Base-by-base conservation (phyloP, 1,139 yeast genomes). In the Magnusiomyces clavatus region DNA sequence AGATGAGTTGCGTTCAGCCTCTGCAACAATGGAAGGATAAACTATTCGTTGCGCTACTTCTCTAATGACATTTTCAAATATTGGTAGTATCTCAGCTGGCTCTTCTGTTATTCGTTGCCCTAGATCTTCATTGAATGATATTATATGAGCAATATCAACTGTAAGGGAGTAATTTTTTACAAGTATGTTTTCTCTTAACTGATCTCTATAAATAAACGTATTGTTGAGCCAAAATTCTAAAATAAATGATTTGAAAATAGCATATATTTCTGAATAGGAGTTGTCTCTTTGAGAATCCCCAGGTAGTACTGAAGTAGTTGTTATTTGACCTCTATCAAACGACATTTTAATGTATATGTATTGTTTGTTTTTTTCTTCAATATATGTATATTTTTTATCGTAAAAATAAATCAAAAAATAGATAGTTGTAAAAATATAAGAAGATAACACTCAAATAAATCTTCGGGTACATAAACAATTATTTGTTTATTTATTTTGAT, bases 201-300 rank as follows among this genome's bases (percentile, higher is more conserved):
- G 97, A 61, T 89, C 96, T 74, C 98, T 72, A 73, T 94, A 94
- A 45, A 89, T 74, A 69, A 86, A 92, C 65, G 82, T 84, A 53
- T 87, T 80, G 63, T 86, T 86, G 58, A 87, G 76, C 70, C 95
- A 79, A 66, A 87, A 94, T 67, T 90, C 96, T 54, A 89, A 75
- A 48, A 94, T 78, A 67, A 94, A 94, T 58, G 81, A 76, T 58
- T 84, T 80, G 74, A 92, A 89, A 17, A 90, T 87, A 59, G 81
- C 80, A 64, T 84, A 82, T 59, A 88, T 77, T 66, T 87, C 96
- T 54, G 86, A 80, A 68, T 81, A 80, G 42, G 87, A 76, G 58
- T 79, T 82, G 56, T 83, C 87, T 47, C 76, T 78, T 2, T 82
- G 78, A 46, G 78, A 77, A 57, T 85, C 90, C 19, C 95, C 95